Percentiles rank a stretch among this genome's conserved stretches.
These are phyloP conservation scores for Podaxis sp. DNA, from an alignment of 768 basidiomycete species.

Conservation along the genomic window DNA sequence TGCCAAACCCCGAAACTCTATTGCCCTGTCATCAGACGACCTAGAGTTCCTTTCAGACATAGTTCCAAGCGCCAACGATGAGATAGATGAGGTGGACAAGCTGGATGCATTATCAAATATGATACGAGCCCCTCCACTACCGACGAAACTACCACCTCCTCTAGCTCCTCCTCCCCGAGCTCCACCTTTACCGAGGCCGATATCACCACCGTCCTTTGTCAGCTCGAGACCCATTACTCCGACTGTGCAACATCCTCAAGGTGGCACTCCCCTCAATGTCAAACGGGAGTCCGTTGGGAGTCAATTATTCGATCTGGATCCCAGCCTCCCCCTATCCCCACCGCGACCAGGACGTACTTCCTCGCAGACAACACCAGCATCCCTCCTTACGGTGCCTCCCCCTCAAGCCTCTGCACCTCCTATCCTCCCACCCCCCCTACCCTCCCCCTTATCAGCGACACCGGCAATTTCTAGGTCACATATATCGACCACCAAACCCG, in stretches of 20 bases:
- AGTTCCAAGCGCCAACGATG: conserved; percentile 54
- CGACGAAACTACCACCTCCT: conserved; percentile 44
- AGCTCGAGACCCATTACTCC: not conserved
- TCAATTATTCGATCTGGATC: not conserved
- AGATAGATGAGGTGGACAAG: conserved; percentile 29
- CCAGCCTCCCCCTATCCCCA: not conserved
- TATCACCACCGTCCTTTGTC: not conserved
- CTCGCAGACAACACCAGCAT: not conserved
- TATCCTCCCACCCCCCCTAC: not conserved
- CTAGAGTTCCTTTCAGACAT: conserved; percentile 77
- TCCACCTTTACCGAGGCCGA: conserved; percentile 11
- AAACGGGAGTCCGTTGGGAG: not conserved
- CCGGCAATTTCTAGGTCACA: not conserved
- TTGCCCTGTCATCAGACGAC: conserved; percentile 78
- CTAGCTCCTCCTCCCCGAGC: conserved; percentile 36
- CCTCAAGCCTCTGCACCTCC: not conserved
- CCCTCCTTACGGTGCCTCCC: not conserved
- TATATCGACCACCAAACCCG: conserved; percentile 15
- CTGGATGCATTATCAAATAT: conserved; percentile 39
- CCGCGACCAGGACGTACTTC: not conserved
- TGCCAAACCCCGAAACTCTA: conserved; percentile 44
- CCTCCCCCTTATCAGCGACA: not conserved
- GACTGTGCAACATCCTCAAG: not conserved
- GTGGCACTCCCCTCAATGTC: not conserved
- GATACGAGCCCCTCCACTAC: conserved; percentile 41